Evolutionary conservation across 2,329 filamentous ascomycete genomes (phyloP).

Genomic region (Xylariaceae sp.): DNA sequence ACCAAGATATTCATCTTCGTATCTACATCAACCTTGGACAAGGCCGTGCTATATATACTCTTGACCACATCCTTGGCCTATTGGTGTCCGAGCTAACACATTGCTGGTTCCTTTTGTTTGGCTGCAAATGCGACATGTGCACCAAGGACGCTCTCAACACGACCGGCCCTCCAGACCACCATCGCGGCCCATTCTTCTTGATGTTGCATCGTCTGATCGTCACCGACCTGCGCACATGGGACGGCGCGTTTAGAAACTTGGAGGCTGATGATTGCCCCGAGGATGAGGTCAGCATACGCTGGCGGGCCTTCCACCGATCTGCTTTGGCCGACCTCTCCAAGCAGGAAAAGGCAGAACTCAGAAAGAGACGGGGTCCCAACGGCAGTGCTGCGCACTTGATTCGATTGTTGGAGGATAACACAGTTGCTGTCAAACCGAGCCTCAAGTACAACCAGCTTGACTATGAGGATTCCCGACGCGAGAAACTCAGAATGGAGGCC

Average conservation of each 20-base stretch:
- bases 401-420: neutral
- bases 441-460: slow-evolving; percentile 1
- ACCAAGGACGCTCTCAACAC: slow-evolving; percentile 12
- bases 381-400: neutral
- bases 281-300: slow-evolving; percentile 6
- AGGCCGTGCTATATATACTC: neutral
- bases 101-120: slow-evolving; percentile 16
- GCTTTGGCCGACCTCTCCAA: neutral
- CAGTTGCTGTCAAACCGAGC: slow-evolving; percentile 6
- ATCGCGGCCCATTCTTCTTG: slow-evolving; percentile 21
- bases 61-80: slow-evolving; percentile 9
- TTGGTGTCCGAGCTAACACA: slow-evolving; percentile 23
- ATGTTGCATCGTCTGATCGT: slow-evolving; percentile 23
- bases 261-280: slow-evolving; percentile 19
- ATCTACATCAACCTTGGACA: slow-evolving; percentile 11
- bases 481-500: too few species aligned
- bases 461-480: slow-evolving; percentile 1
- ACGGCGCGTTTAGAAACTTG: slow-evolving; percentile 5
- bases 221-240: slow-evolving; percentile 20
- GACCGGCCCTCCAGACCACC: slow-evolving; percentile 11
- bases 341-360: neutral
- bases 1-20: neutral
- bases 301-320: neutral
- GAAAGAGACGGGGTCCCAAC: neutral
- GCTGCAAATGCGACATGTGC: slow-evolving; percentile 16